Base-by-base conservation (phyloP, 139 green algal genomes). In the Parachlorella kessleri region DNA sequence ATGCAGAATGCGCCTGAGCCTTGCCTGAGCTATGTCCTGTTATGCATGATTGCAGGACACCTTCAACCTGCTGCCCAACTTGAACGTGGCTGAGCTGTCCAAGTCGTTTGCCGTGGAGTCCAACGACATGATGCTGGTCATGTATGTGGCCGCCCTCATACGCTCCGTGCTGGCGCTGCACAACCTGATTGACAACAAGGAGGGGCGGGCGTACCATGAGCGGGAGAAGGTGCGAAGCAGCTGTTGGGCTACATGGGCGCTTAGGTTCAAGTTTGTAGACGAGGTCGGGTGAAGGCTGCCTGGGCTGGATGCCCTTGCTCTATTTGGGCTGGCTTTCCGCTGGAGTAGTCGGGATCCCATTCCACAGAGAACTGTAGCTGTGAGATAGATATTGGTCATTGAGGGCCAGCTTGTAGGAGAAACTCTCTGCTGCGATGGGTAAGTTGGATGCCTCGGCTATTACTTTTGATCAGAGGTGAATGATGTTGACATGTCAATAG, bases 161-260 rank as follows among this genome's bases (percentile, higher is more conserved):
- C 90, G 97, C 54, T 90, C 83, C 69, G 83, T 98, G 38, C 89
- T 99, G 32, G 95, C 97, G 7, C 81, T 99, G 82, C 97, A 99
- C 89, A 95, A 95, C 72, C 90, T 99, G 37, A 98, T 99, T 69
- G 96, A 99, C 82, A 99, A 99, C 93, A 98, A 97, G 90, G 90
- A 94, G 6, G 39, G 41, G 67, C 59, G 71, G 10, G 26, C 28
- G 26, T 42, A 21, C 21, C 14, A 39, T 6, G 76, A 76, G 70
- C 33, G 28, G 33, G 39, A 80, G 64, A 35, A 77, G 67, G 75
- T 80, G 75, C 53, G 75, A 14, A 59, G 48, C 14, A 18, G 8
- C 40, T 7, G 63, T 69, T 10, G 28, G 14, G 14, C 14, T 14
- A 18, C 14, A 18, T 18, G 21, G 48, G 14, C 14, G 48, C 48